Evolutionary conservation across 1,284 basidiomycete species (phyloP).

Genomic region (Pulveroboletus sp.): DNA sequence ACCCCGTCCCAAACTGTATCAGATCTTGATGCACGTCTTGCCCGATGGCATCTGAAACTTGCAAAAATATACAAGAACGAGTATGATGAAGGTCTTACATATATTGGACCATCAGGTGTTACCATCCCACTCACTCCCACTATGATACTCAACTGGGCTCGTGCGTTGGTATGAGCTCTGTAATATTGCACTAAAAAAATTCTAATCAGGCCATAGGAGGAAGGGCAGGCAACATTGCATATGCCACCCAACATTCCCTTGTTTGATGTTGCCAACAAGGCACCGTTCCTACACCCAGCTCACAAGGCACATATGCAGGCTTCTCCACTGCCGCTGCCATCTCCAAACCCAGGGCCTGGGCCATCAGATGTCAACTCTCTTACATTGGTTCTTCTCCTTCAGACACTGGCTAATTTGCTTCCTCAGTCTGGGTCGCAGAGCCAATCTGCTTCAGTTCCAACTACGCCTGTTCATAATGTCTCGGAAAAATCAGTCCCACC

Average conservation of each 20-base stretch:
- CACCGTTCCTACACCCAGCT: background rate
- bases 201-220: background rate
- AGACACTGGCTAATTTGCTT: background rate
- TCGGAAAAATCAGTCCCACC: background rate
- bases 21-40: too few relatives aligned
- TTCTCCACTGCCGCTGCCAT: too few relatives aligned
- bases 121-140: background rate
- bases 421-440: too few relatives aligned
- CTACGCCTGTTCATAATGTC: too few relatives aligned
- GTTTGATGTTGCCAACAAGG: conserved; percentile 2
- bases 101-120: background rate
- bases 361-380: conserved; percentile 1
- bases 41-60: too few relatives aligned
- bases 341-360: background rate
- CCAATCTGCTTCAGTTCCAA: too few relatives aligned
- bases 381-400: conserved; percentile 2
- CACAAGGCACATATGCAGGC: background rate
- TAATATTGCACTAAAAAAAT: background rate
- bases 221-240: background rate
- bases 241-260: background rate
- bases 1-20: too few relatives aligned
- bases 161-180: background rate
- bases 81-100: background rate
- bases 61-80: background rate
- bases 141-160: background rate